Evolutionary conservation across 805 yeast species (phyloP).

Genomic region (Schizosaccharomyces cryophilus): DNA sequence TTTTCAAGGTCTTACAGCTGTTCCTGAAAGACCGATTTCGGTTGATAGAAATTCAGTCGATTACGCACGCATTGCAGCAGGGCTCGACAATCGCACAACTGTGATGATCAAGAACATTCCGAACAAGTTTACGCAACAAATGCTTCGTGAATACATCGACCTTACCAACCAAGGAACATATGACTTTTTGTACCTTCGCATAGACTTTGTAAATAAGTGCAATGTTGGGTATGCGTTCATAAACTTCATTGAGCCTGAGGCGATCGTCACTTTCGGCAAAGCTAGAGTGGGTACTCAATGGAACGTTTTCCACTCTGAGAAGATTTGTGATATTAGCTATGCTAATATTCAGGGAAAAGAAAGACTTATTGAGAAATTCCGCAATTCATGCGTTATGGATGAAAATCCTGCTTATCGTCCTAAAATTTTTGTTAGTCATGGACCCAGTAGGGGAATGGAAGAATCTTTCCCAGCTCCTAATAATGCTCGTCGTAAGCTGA

Average conservation of each 20-base stretch:
- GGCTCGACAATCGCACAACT: conserved; percentile 23
- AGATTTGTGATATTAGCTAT: conserved; percentile 26
- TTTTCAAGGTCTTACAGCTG: not conserved
- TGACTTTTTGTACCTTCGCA: conserved; percentile 17
- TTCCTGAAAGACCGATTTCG: not conserved
- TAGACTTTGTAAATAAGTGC: conserved; percentile 28
- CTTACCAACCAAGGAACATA: conserved; percentile 19
- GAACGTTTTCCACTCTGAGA: conserved; percentile 24
- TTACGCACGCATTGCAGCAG: conserved; percentile 18
- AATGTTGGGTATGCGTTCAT: conserved; percentile 34
- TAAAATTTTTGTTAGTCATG: conserved; percentile 22
- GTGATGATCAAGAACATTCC: conserved; percentile 32
- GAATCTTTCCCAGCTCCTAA: conserved; percentile 20
- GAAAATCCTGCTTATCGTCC: conserved; percentile 25
- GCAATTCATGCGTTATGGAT: conserved; percentile 26
- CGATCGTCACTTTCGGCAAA: conserved; percentile 22
- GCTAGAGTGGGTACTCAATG: conserved; percentile 25
- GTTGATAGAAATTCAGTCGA: conserved; percentile 15
- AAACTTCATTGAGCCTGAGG: conserved; percentile 22
- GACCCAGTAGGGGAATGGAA: conserved; percentile 21
- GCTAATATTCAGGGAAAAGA: conserved; percentile 28
- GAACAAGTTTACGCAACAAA: conserved; percentile 23
- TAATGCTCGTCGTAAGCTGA: conserved; percentile 14
- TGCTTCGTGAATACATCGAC: conserved; percentile 24
- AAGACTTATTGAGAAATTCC: conserved; percentile 23